Base-by-base conservation (phyloP, 192 early-diverging fungal genomes). In the Ambispora gerdemannii region DNA sequence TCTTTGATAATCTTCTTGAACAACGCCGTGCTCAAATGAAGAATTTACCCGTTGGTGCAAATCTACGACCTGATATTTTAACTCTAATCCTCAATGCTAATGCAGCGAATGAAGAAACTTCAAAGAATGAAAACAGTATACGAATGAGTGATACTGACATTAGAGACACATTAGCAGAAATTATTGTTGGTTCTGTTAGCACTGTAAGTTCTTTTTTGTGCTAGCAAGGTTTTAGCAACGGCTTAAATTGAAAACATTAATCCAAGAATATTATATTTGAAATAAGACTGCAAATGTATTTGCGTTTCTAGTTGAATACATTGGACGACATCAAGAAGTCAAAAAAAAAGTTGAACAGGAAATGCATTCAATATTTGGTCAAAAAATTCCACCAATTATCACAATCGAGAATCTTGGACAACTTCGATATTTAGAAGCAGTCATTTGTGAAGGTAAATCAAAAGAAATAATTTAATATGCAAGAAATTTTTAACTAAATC, bases 121-220 rank as follows among this genome's bases (percentile, higher is more conserved):
- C 10, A 3, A 62, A 34, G 8, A 63, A 20, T 10, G 7, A 34
- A 19, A 6, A 4, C 1, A 32, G 15, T 36, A 15, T 7, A 36
- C 33, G 32, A 10, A 34, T 63, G 33, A 63, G 13, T 63, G 61
- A 63, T 15, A 34, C 32, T 28, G 61, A 63, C 8, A 63, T 63
- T 19, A 31, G 33, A 33, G 22, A 20, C 24, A 6, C 15, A 20
- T 13, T 63, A 15, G 15, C 36, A 13, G 61, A 63, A 63, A 24
- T 63, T 15, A 0, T 63, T 38, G 61, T 20, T 63, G 61, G 33
- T 3, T 30, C 32, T 63, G 36, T 63, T 36, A 34, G 36, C 10
- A 63, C 61, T 0, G 52, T 55, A 55, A 22, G 20, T 55, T 27
- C 30, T 55, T 20, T 10, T 55, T 3, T 27, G 24, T 55, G 24